Percentiles rank a stretch among this genome's conserved stretches.
Evolutionary conservation across 768 basidiomycete genomes (phyloP).

Genomic region (Lentinus brumalis): DNA sequence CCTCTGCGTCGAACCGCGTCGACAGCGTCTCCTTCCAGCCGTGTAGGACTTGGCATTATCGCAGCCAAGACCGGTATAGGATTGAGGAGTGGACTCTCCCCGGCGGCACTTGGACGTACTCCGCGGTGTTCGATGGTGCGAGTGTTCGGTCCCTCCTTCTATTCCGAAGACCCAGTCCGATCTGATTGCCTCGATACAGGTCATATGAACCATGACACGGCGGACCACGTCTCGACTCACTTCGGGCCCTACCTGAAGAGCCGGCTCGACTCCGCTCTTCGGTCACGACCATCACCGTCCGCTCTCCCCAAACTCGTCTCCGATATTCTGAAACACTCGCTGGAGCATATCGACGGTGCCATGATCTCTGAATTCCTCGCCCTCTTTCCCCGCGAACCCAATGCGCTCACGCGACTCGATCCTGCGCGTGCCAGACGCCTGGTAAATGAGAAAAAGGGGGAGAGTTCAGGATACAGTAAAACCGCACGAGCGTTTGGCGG

Average conservation of each 20-base stretch:
- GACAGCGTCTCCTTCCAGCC: constrained; percentile 49
- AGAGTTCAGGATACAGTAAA: constrained; percentile 63
- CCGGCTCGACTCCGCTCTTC: constrained; percentile 40
- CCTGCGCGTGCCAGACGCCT: constrained; percentile 57
- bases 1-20: constrained; percentile 28
- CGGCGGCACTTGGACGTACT: constrained; percentile 45
- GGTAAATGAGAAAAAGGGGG: constrained; percentile 61
- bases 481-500: constrained; percentile 78
- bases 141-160: neutral
- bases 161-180: neutral
- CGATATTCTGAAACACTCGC: constrained; percentile 38
- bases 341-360: constrained; percentile 43
- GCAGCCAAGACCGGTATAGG: constrained; percentile 45
- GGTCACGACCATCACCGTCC: constrained; percentile 23
- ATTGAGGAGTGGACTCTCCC: constrained; percentile 44
- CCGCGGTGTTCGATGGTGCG: constrained; percentile 50
- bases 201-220: constrained; percentile 51
- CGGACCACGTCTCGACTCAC: constrained; percentile 42
- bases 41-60: constrained; percentile 35
- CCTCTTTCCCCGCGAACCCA: constrained; percentile 54
- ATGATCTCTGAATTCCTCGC: constrained; percentile 46
- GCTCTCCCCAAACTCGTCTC: constrained; percentile 39
- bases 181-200: constrained; percentile 33
- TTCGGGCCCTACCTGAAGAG: constrained; percentile 44
- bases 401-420: constrained; percentile 41